phyloP scores from a whole-genome alignment of 2,329 filamentous ascomycete species.

The Fusarium pseudograminearum region DNA sequence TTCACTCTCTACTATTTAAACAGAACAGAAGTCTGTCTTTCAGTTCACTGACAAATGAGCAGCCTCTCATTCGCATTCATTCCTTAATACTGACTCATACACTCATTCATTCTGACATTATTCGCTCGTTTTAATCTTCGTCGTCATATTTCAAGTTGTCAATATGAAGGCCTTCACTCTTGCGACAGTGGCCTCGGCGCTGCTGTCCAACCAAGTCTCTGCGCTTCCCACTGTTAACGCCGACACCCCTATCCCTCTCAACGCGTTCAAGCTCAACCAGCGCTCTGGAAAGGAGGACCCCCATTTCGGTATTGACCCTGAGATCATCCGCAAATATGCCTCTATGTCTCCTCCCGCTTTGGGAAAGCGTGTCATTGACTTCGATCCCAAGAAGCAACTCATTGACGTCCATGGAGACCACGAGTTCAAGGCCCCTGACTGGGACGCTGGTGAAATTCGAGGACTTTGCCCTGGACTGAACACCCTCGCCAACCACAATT shows the following conservation, averaged over 20 bases:
- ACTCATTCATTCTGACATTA: not conserved
- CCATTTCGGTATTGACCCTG: constrained; percentile 32
- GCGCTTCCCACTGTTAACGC: constrained; percentile 23
- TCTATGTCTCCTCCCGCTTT: constrained; percentile 25
- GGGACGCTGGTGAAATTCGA: constrained; percentile 33
- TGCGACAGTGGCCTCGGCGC: constrained; percentile 17
- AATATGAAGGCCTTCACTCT: constrained; percentile 31
- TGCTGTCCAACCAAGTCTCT: constrained; percentile 26
- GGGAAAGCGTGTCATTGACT: constrained; percentile 26
- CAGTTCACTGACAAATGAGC: constrained; percentile 31
- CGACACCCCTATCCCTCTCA: constrained; percentile 29
- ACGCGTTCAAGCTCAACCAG: constrained; percentile 24
- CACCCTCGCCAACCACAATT: constrained; percentile 39
- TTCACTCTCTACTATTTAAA: constrained; percentile 17
- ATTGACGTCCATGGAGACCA: constrained; percentile 35
- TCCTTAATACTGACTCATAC: constrained; percentile 14
- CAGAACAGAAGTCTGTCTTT: not conserved
- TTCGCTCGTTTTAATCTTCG: constrained; percentile 16
- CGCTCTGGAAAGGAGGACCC: constrained; percentile 16
- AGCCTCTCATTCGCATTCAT: constrained; percentile 28
- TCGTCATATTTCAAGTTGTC: not conserved
- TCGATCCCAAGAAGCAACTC: constrained; percentile 31
- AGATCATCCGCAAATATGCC: constrained; percentile 33
- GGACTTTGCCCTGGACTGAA: constrained; percentile 41
- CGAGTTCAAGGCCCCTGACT: constrained; percentile 29